phyloP scores from a whole-genome alignment of 148 eudicot species.

The Diospyros kaki region DNA sequence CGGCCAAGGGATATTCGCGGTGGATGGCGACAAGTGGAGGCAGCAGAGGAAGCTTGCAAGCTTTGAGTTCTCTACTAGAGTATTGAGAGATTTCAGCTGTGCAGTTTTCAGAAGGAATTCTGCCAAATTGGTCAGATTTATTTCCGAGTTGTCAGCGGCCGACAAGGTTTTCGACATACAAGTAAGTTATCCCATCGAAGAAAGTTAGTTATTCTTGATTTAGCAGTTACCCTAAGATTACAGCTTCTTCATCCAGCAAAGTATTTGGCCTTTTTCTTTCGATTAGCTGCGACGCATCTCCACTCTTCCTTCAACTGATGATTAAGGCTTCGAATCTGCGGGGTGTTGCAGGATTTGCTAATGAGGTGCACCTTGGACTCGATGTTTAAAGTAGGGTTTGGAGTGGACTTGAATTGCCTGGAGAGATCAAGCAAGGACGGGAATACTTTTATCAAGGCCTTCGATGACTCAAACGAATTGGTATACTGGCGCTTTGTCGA shows the following conservation, averaged over 20 bases:
- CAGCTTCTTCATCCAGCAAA: no score
- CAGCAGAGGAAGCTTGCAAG: constrained; percentile 74
- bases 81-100: constrained; percentile 71
- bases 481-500: constrained; percentile 52
- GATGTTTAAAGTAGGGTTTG: constrained; percentile 78
- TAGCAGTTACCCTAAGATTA: no score
- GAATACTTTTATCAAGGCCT: constrained; percentile 55
- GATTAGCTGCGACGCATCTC: no score
- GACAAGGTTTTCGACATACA: constrained; percentile 52
- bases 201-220: no score
- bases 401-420: constrained; percentile 71
- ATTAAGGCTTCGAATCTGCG: not conserved
- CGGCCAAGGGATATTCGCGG: constrained; percentile 74
- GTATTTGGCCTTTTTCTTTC: no score
- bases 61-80: constrained; percentile 66
- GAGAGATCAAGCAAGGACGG: constrained; percentile 60
- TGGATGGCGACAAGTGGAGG: constrained; percentile 61
- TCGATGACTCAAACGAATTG: constrained; percentile 64
- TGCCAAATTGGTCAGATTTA: constrained; percentile 36
- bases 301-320: not conserved
- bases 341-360: constrained; percentile 51
- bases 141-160: constrained; percentile 20
- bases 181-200: constrained; percentile 26
- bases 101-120: constrained; percentile 54
- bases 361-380: constrained; percentile 67